Percentiles rank a stretch among this genome's conserved stretches.
These are phyloP conservation scores for Didymella pomorum DNA, from an alignment of 2,329 filamentous ascomycete genomes.

Conservation along the genomic window DNA sequence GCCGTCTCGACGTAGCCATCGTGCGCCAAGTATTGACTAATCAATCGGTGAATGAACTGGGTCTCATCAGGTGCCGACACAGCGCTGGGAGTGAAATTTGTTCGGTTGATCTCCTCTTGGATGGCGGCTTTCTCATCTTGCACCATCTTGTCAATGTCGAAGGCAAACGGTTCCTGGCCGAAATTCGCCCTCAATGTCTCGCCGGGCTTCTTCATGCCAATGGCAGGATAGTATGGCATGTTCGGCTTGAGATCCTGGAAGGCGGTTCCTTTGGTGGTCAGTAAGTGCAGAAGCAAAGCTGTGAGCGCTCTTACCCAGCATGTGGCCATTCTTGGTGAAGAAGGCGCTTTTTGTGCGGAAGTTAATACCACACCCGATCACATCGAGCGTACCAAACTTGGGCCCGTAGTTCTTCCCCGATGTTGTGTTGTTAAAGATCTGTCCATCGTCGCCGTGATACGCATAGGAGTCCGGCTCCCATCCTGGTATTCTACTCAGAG, in stretches of 20 bases:
- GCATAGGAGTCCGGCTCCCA: conserved; percentile 73
- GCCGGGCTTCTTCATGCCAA: conserved; percentile 71
- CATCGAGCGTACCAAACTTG: conserved; percentile 66
- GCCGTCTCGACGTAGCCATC: conserved; percentile 96
- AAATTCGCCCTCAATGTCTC: conserved; percentile 69
- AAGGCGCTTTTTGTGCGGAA: conserved; percentile 68
- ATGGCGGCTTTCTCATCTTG: conserved; percentile 47
- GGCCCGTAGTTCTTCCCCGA: conserved; percentile 67
- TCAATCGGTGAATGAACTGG: conserved; percentile 80
- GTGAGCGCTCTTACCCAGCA: conserved; percentile 57
- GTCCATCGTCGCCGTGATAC: conserved; percentile 72
- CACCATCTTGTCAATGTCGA: conserved; percentile 88
- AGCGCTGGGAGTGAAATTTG: conserved; percentile 29
- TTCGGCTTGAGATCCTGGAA: conserved; percentile 71
- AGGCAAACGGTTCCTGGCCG: conserved; percentile 79
- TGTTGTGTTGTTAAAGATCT: conserved; percentile 66
- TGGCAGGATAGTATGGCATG: conserved; percentile 69
- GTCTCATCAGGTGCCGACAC: conserved; percentile 68
- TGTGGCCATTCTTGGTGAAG: conserved; percentile 71
- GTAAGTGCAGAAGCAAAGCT: conserved; percentile 1
- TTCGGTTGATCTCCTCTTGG: conserved; percentile 42
- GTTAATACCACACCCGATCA: conserved; percentile 71
- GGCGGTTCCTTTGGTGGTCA: conserved; percentile 65
- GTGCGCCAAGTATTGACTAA: conserved; percentile 89
- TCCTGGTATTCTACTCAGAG: conserved; percentile 67